Evolutionary conservation across 2,329 filamentous ascomycete genomes (phyloP).

Genomic region (Rhynchosporium graminicola): DNA sequence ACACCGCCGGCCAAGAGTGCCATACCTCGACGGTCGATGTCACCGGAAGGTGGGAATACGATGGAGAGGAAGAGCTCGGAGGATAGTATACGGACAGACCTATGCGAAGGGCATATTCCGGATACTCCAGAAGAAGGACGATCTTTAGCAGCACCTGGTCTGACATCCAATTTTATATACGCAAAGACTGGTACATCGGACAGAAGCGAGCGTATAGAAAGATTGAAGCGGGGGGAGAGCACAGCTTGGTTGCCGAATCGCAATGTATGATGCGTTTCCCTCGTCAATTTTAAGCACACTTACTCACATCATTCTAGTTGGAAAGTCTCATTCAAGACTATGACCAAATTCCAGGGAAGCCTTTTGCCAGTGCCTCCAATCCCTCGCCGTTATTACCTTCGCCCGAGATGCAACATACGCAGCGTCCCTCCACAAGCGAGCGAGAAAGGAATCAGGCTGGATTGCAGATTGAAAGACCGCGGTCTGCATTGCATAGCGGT

Average conservation of each 20-base stretch:
- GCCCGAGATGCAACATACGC: slow-evolving; percentile 40
- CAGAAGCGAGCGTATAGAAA: slow-evolving; percentile 78
- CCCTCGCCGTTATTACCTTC: slow-evolving; percentile 41
- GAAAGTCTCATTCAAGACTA: slow-evolving; percentile 37
- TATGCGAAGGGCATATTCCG: slow-evolving; percentile 58
- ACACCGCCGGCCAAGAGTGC: slow-evolving; percentile 28
- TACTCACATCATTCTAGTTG: slow-evolving; percentile 30
- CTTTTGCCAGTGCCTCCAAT: slow-evolving; percentile 23
- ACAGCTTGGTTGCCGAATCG: slow-evolving; percentile 71
- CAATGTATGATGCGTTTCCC: slow-evolving; percentile 48
- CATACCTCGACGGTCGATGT: slow-evolving; percentile 33
- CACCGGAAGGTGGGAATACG: slow-evolving; percentile 26
- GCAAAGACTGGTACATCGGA: slow-evolving; percentile 47
- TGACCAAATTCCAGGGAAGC: slow-evolving; percentile 35
- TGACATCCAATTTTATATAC: slow-evolving; percentile 27
- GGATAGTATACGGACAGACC: slow-evolving; percentile 61
- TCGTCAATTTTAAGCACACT: background rate
- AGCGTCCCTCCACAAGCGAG: slow-evolving; percentile 40
- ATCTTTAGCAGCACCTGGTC: slow-evolving; percentile 16
- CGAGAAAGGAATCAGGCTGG: slow-evolving; percentile 54
- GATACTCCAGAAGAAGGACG: slow-evolving; percentile 31
- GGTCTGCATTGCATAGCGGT: slow-evolving; percentile 72
- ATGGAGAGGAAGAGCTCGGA: slow-evolving; percentile 51
- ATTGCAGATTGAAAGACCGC: slow-evolving; percentile 74
- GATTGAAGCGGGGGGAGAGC: slow-evolving; percentile 77